Conservation (phyloP, 2,329 filamentous ascomycete genomes). For the Phialemoniopsis sp. region DNA sequence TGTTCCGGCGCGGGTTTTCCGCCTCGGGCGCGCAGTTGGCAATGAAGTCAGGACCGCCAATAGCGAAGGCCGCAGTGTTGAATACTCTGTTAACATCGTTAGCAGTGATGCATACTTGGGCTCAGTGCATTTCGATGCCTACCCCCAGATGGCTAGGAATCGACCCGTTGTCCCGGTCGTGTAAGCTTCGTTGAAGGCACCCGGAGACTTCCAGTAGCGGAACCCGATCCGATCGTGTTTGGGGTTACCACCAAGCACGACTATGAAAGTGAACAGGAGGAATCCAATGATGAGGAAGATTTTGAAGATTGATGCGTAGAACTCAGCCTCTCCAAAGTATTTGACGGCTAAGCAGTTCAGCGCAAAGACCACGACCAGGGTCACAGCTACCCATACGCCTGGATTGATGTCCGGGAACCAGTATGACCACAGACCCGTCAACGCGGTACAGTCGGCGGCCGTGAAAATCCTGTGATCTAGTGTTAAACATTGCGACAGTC, state of each 20-base stretch:
- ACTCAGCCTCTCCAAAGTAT: slow-evolving; percentile 39
- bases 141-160: slow-evolving; percentile 36
- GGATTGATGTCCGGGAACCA: no score
- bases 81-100: slow-evolving; percentile 42
- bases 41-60: slow-evolving; percentile 59
- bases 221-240: slow-evolving; percentile 27
- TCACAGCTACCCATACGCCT: no score
- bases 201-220: slow-evolving; percentile 32
- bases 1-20: slow-evolving; percentile 50
- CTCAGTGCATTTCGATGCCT: no score
- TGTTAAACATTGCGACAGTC: no score
- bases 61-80: slow-evolving; percentile 55
- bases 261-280: slow-evolving; percentile 33
- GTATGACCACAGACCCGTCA: no score
- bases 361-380: no score
- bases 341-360: slow-evolving; percentile 36
- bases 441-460: neutral
- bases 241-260: slow-evolving; percentile 38
- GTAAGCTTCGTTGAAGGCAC: slow-evolving; percentile 36
- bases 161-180: slow-evolving; percentile 29
- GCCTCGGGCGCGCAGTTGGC: slow-evolving; percentile 47
- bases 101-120: no score
- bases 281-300: slow-evolving; percentile 24
- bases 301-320: slow-evolving; percentile 38
- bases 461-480: neutral